Percentiles rank a stretch among this genome's conserved stretches.
Evolutionary conservation across 1,284 basidiomycete genomes (phyloP).

Genomic region (Tilletia horrida): DNA sequence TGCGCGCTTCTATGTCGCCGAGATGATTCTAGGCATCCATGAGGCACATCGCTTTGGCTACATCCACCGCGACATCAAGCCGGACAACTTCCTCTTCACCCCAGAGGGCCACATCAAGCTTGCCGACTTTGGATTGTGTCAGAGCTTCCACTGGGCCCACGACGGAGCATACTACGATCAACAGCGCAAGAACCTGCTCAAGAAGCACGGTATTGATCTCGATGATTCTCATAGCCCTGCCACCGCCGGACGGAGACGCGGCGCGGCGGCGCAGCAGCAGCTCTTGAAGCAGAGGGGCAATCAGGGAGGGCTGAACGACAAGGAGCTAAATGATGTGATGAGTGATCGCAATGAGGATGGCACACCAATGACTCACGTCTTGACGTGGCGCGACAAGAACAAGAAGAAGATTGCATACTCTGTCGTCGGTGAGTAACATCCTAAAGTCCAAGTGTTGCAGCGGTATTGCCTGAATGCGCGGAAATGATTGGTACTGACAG

Average conservation of each 20-base stretch:
- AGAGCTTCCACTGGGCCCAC: slow-evolving; percentile 53
- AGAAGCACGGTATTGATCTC: slow-evolving; percentile 90
- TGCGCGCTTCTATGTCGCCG: slow-evolving; percentile 89
- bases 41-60: slow-evolving; percentile 90
- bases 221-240: slow-evolving; percentile 61
- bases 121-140: slow-evolving; percentile 84
- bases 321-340: slow-evolving; percentile 44
- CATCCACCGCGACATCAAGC: slow-evolving; percentile 96
- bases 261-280: slow-evolving; percentile 65
- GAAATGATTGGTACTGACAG: slow-evolving; percentile 16
- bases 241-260: slow-evolving; percentile 69
- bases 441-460: no score
- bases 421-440: slow-evolving; percentile 66
- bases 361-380: slow-evolving; percentile 48
- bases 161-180: slow-evolving; percentile 73
- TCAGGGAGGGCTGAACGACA: slow-evolving; percentile 32
- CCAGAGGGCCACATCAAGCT: slow-evolving; percentile 87
- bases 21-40: slow-evolving; percentile 96
- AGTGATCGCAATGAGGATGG: slow-evolving; percentile 48
- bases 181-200: slow-evolving; percentile 79
- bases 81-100: slow-evolving; percentile 92
- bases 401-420: slow-evolving; percentile 84
- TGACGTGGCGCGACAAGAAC: slow-evolving; percentile 90
- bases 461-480: no score
- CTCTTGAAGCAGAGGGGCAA: slow-evolving; percentile 42